These are phyloP conservation scores for Malania oleifera DNA, from an alignment of 164 flowering plant species.

Conservation along the genomic window DNA sequence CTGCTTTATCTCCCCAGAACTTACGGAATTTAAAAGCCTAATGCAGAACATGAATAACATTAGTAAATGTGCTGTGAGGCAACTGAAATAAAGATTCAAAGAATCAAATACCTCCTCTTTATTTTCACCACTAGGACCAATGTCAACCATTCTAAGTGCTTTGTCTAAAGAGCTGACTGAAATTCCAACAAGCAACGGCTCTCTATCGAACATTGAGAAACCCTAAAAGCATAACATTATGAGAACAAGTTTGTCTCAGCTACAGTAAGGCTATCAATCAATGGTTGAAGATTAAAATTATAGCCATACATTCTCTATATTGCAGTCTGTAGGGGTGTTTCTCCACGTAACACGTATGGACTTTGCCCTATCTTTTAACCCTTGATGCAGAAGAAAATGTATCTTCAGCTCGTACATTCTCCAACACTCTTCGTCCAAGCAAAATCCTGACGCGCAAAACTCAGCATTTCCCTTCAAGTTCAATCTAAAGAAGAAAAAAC, in stretches of 20 bases:
- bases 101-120: constrained; percentile 63
- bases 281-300: background rate
- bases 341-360: constrained; percentile 74
- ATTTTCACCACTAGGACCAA: constrained; percentile 86
- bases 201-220: constrained; percentile 44
- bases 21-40: constrained; percentile 67
- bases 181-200: constrained; percentile 65
- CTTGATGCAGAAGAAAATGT: constrained; percentile 49
- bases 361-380: constrained; percentile 69
- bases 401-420: constrained; percentile 80
- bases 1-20: constrained; percentile 95
- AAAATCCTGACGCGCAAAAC: constrained; percentile 56
- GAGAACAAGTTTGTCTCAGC: background rate
- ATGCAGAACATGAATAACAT: background rate
- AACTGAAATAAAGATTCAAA: constrained; percentile 1
- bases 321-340: constrained; percentile 34
- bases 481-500: constrained; percentile 37
- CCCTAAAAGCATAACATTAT: constrained; percentile 44
- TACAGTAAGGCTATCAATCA: background rate
- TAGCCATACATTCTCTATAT: constrained; percentile 54
- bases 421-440: constrained; percentile 93
- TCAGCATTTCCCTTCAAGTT: constrained; percentile 51
- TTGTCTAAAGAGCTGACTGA: constrained; percentile 51
- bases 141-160: constrained; percentile 58
- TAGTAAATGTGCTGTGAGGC: background rate